Evolutionary conservation across 2,329 filamentous ascomycete species (phyloP).

Genomic region (Ramichloridium luteum): DNA sequence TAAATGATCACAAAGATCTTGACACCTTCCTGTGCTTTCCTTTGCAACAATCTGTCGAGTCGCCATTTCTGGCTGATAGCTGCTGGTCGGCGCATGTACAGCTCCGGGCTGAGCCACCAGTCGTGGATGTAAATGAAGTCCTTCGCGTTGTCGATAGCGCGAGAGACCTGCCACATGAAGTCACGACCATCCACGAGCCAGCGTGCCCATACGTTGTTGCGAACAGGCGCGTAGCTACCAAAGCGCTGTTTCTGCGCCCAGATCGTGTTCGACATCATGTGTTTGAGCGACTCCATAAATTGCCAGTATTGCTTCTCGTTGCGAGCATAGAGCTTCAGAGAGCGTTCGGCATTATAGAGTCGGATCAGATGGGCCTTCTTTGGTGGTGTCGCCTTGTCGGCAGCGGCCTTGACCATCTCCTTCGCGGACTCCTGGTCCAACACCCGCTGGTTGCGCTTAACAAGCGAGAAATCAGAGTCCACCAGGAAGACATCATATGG

Average conservation of each 20-base stretch:
- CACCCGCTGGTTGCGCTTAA: slow-evolving; percentile 49
- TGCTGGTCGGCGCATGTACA: slow-evolving; percentile 87
- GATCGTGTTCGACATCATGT: slow-evolving; percentile 69
- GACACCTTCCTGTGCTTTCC: slow-evolving; percentile 86
- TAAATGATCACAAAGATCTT: slow-evolving; percentile 98
- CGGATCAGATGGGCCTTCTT: slow-evolving; percentile 74
- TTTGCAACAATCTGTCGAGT: slow-evolving; percentile 80
- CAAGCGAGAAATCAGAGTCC: slow-evolving; percentile 73
- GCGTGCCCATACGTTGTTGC: slow-evolving; percentile 76
- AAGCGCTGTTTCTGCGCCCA: slow-evolving; percentile 82
- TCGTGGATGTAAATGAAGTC: slow-evolving; percentile 99
- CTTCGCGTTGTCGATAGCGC: slow-evolving; percentile 90
- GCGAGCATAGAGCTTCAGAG: slow-evolving; percentile 77
- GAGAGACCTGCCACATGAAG: slow-evolving; percentile 98
- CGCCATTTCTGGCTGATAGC: slow-evolving; percentile 98
- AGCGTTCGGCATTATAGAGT: slow-evolving; percentile 82
- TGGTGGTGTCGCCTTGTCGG: slow-evolving; percentile 43
- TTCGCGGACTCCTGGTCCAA: slow-evolving; percentile 44
- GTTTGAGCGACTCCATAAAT: slow-evolving; percentile 83
- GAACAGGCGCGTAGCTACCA: slow-evolving; percentile 83
- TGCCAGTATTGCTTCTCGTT: slow-evolving; percentile 83
- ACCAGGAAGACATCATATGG: slow-evolving; percentile 98
- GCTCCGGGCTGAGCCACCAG: slow-evolving; percentile 95
- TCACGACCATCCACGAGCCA: slow-evolving; percentile 95
- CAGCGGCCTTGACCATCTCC: slow-evolving; percentile 51